These are phyloP conservation scores for Pseudozyma sp. DNA, from an alignment of 1,284 basidiomycete species.

Conservation along the genomic window DNA sequence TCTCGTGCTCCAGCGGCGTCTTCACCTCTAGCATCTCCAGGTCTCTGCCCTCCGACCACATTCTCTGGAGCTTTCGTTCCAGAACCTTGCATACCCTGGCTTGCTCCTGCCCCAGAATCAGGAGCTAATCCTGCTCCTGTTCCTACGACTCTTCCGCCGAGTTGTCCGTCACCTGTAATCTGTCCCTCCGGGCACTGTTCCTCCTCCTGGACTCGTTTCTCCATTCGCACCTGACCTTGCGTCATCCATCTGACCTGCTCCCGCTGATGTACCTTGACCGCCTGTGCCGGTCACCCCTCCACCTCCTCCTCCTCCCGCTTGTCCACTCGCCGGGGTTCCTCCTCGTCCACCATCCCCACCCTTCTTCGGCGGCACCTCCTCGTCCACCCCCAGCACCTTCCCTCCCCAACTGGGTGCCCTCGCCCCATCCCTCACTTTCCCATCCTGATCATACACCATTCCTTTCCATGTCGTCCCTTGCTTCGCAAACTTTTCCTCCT, in stretches of 20 bases:
- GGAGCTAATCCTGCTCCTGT: too few relatives aligned
- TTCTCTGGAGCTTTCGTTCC: too few relatives aligned
- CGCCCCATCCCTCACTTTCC: constrained; percentile 15
- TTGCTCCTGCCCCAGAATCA: too few relatives aligned
- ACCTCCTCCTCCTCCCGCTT: too few relatives aligned
- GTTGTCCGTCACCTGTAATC: too few relatives aligned
- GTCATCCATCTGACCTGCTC: too few relatives aligned
- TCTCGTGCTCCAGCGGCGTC: neutral
- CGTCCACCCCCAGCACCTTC: neutral
- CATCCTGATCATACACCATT: constrained; percentile 34
- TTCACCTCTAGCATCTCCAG: too few relatives aligned
- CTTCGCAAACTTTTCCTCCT: constrained; percentile 28
- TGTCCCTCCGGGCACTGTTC: too few relatives aligned
- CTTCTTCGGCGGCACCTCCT: neutral
- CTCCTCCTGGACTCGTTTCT: neutral
- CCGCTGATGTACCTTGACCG: neutral
- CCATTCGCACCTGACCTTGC: too few relatives aligned
- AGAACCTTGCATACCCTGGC: too few relatives aligned
- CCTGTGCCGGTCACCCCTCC: neutral
- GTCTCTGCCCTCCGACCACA: too few relatives aligned
- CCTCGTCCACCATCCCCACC: neutral
- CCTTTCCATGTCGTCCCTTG: constrained; percentile 21
- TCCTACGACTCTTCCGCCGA: too few relatives aligned
- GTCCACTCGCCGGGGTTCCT: neutral
- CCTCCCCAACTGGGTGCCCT: constrained; percentile 4